Conservation (phyloP, 2,329 filamentous ascomycete genomes). For the Tolypocladium paradoxum region DNA sequence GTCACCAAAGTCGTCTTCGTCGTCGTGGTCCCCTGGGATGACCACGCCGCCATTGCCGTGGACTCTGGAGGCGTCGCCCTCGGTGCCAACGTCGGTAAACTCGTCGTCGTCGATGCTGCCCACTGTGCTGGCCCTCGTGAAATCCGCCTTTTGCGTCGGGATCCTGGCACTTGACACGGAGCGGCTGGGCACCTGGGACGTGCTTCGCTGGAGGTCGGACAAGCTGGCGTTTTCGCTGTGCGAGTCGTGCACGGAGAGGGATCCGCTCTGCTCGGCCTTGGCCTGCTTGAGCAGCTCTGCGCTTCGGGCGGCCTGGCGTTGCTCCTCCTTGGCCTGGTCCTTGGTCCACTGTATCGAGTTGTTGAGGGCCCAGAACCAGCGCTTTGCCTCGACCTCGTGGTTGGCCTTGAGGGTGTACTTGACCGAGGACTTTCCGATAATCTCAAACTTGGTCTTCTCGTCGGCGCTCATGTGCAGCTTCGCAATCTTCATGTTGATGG, state of each 20-base stretch:
- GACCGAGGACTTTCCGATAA: conserved; percentile 94
- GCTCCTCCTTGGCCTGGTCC: conserved; percentile 88
- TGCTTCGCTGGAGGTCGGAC: conserved; percentile 32
- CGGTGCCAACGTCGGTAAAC: conserved; percentile 34
- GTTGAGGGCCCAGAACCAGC: conserved; percentile 98
- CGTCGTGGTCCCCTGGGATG: conserved; percentile 33
- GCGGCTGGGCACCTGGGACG: conserved; percentile 29
- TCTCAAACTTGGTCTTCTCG: conserved; percentile 96
- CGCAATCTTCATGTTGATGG: conserved; percentile 98
- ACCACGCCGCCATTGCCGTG: conserved; percentile 23
- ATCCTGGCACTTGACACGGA: conserved; percentile 16
- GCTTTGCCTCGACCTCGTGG: conserved; percentile 93
- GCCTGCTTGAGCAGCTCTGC: conserved; percentile 69
- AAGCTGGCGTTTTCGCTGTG: conserved; percentile 43
- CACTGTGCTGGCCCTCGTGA: conserved; percentile 30
- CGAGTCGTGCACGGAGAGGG: conserved; percentile 33
- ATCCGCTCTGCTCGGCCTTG: conserved; percentile 59
- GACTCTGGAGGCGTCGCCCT: conserved; percentile 28
- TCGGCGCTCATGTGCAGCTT: conserved; percentile 91
- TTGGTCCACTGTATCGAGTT: conserved; percentile 98
- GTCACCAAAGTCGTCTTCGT: conserved; percentile 63
- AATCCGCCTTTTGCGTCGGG: conserved; percentile 22
- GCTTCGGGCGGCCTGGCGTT: conserved; percentile 61
- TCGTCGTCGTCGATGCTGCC: conserved; percentile 44
- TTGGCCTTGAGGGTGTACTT: conserved; percentile 98